phyloP scores from a whole-genome alignment of 257 asterid genomes.

The Paulownia fortunei region DNA sequence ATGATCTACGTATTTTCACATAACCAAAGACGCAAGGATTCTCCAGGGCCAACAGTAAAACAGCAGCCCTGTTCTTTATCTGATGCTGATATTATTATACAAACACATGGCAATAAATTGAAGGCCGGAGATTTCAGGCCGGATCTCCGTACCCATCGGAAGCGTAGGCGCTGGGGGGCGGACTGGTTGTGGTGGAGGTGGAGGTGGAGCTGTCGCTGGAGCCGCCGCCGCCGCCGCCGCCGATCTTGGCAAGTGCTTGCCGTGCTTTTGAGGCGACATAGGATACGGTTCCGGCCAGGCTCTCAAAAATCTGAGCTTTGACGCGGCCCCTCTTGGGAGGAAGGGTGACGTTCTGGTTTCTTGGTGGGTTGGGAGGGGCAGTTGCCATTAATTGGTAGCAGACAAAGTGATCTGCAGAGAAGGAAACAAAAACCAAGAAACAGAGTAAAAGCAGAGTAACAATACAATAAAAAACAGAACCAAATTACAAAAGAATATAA shows the following conservation, averaged over 20 bases:
- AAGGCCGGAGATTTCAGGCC: constrained; percentile 11
- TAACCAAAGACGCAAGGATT: neutral
- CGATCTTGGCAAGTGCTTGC: constrained; percentile 23
- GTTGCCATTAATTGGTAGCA: constrained; percentile 26
- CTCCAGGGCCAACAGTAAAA: neutral
- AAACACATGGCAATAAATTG: neutral
- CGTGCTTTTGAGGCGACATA: constrained; percentile 34
- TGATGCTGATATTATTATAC: neutral
- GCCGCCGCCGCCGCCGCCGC: constrained; percentile 17
- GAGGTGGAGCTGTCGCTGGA: constrained; percentile 9
- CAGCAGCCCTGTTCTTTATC: neutral
- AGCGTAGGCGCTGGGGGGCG: constrained; percentile 29
- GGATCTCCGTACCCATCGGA: constrained; percentile 28
- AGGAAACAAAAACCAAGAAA: neutral
- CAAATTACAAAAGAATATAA: neutral
- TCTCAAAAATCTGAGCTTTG: constrained; percentile 54
- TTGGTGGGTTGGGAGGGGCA: constrained; percentile 17
- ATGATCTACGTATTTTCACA: neutral
- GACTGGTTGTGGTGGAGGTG: constrained; percentile 34
- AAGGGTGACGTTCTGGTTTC: neutral
- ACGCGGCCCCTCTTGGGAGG: constrained; percentile 54
- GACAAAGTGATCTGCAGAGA: neutral
- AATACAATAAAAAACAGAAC: neutral
- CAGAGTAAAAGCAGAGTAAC: neutral
- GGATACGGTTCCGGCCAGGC: constrained; percentile 36